Evolutionary conservation across 2,329 filamentous ascomycete species (phyloP).

Genomic region (Botrytis byssoidea): DNA sequence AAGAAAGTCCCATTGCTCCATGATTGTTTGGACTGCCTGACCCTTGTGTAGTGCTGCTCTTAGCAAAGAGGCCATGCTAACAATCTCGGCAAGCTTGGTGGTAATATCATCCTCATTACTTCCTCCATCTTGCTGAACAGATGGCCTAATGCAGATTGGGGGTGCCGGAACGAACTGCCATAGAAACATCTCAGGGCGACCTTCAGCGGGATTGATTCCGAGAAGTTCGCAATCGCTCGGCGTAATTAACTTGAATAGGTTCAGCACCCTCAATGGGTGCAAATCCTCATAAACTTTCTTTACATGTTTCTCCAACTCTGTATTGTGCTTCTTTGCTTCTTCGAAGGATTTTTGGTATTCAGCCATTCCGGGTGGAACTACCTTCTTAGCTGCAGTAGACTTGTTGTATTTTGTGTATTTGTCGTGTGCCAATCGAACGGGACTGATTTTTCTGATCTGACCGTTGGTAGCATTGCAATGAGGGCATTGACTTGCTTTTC

Average conservation of each 20-base stretch:
- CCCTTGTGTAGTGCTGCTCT: constrained; percentile 79
- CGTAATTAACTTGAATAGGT: constrained; percentile 86
- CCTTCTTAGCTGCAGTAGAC: constrained; percentile 82
- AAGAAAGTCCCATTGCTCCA: constrained; percentile 98
- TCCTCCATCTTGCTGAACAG: constrained; percentile 86
- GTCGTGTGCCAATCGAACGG: constrained; percentile 93
- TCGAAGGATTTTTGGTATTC: constrained; percentile 84
- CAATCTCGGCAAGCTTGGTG: constrained; percentile 93
- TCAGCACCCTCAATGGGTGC: constrained; percentile 83
- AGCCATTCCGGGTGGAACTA: constrained; percentile 76
- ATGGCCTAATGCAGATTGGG: constrained; percentile 90
- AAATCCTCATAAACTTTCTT: constrained; percentile 93
- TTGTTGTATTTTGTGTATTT: constrained; percentile 86
- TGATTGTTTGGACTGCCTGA: constrained; percentile 81
- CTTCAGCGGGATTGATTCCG: constrained; percentile 81
- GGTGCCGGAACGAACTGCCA: constrained; percentile 96
- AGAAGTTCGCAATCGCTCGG: constrained; percentile 86
- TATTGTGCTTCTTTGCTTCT: constrained; percentile 72
- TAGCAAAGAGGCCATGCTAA: constrained; percentile 86
- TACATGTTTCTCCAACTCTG: constrained; percentile 85
- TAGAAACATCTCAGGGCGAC: constrained; percentile 92
- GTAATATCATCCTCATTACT: constrained; percentile 97
- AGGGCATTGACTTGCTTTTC: constrained; percentile 80
- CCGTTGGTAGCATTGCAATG: constrained; percentile 83
- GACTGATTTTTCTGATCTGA: constrained; percentile 84